Evolutionary conservation across 495 filamentous ascomycete species (phyloP), one percentile per base, ranked within the genome.

Genomic region (Xylaria intraflava): DNA sequence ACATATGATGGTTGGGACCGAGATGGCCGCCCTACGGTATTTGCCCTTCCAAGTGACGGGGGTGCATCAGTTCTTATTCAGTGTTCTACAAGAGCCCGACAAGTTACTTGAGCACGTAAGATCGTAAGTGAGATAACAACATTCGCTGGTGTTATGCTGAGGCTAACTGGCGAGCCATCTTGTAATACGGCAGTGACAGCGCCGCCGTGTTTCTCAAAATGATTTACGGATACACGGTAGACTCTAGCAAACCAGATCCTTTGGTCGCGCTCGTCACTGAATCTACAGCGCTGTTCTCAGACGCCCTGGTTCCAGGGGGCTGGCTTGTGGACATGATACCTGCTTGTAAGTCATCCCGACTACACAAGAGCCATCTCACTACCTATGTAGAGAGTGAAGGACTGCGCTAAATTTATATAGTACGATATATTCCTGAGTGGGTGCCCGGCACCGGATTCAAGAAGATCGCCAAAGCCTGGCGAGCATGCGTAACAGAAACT

Each of bases 281-380:
- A 9, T 61, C 68, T 5, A 49, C 75, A 51, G 57, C 56, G 0
- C 44, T 72, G 5, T 74, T 79, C 47, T 55, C 61, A 0, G 39
- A 44, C 0, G 67, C 75, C 0, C 40, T 50, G n/a, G 51, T 64
- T 2, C 69, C 71, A 0, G 71, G 66, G 8, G 51, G 56, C 9
- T 79, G 67, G 69, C n/a, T 67, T 0, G 75, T 78, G 3, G 73
- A 78, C 48, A 58, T 69, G 6, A 38, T 78, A 0, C 75, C 75
- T 2, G 58, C 58, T 26, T 23, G 46, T 49, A 36, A 38, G 46
- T 29, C 22, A 1, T 49, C 14, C 24, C n/a, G 22, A 8, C 14
- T 19, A 9, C 31, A 9, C 29, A 46, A 9, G 11, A 11, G 17
- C 17, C 19, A 30, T 17, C 3, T 31, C 10, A 49, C n/a, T n/a